Base-by-base conservation (phyloP, 2,329 filamentous ascomycete species). In the Colletotrichum sp. region DNA sequence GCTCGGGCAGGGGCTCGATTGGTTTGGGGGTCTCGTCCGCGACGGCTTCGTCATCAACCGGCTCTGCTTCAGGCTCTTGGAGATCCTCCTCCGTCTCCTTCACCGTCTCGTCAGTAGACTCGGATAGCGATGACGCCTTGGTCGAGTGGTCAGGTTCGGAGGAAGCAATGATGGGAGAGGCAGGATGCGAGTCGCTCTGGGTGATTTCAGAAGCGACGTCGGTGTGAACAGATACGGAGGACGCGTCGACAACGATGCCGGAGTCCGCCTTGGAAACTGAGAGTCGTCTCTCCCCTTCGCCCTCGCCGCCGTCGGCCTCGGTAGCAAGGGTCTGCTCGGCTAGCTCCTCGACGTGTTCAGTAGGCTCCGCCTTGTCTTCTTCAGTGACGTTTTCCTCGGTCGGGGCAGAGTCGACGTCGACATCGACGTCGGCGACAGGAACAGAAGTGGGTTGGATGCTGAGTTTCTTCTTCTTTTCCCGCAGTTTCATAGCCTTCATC, bases 401-500 rank as follows among this genome's bases (percentile, higher is more conserved):
- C 16, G 79, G 72, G 14, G 79, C 61, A 39, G 61, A 21, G 13
- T 64, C 61, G 34, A 39, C 34, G 6, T 64, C 61, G 30, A 24
- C 76, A 48, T 84, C 82, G 24, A 80, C 75, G 32, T 83, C 82
- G 18, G 79, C 76, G 9, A 71, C 77, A 36, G 81, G 79, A 13
- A 81, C 78, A 7, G 80, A 71, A 16, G 81, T 52, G n/a, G 82
- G 77, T 52, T 82, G 81, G 59, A 81, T 78, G 74, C 79, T 83
- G 81, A 83, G 83, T 84, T 85, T 87, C 82, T 87, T 92, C 83
- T 95, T 96, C 85, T 94, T 95, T 84, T 98, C 97, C 68, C 96
- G 91, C 79, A 98, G 85, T 84, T 98, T 95, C 86, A 98, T 90
- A 9, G 97, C 97, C 86, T 98, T 98, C 95, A 98, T 96, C 77